Evolutionary conservation across 331 rosid species (phyloP).

Genomic region (Malus hybrid): DNA sequence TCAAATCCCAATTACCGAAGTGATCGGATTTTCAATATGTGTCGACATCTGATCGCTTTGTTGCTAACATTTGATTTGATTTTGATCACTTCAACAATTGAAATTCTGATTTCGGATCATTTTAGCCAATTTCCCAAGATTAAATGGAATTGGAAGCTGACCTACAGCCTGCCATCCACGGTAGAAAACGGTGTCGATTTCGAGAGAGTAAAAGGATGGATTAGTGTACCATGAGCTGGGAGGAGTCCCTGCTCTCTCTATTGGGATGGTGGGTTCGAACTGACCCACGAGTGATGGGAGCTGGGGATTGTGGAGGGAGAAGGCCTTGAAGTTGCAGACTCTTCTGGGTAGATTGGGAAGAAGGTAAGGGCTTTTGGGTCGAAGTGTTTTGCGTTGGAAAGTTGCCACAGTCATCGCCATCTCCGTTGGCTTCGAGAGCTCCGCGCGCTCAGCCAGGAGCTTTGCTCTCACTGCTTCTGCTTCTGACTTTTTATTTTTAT

Average conservation of each 20-base stretch:
- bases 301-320: slow-evolving; percentile 14
- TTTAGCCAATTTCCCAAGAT: neutral
- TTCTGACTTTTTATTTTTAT: neutral
- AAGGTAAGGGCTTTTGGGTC: slow-evolving; percentile 5
- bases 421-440: neutral
- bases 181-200: slow-evolving; percentile 66
- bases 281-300: slow-evolving; percentile 26
- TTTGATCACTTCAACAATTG: too few relatives aligned
- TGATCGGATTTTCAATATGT: too few relatives aligned
- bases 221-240: slow-evolving; percentile 84
- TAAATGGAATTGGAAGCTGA: slow-evolving; percentile 23
- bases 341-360: neutral
- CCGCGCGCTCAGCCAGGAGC: neutral
- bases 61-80: too few relatives aligned
- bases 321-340: slow-evolving; percentile 3
- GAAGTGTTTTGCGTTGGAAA: neutral
- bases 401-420: neutral
- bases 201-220: slow-evolving; percentile 52
- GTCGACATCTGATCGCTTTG: too few relatives aligned
- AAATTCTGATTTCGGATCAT: too few relatives aligned
- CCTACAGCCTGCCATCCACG: slow-evolving; percentile 87
- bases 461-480: neutral
- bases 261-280: slow-evolving; percentile 61
- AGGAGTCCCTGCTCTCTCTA: slow-evolving; percentile 75
- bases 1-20: too few relatives aligned